Conservation (phyloP, 2,329 filamentous ascomycete genomes). For the Aspergillus chevalieri region DNA sequence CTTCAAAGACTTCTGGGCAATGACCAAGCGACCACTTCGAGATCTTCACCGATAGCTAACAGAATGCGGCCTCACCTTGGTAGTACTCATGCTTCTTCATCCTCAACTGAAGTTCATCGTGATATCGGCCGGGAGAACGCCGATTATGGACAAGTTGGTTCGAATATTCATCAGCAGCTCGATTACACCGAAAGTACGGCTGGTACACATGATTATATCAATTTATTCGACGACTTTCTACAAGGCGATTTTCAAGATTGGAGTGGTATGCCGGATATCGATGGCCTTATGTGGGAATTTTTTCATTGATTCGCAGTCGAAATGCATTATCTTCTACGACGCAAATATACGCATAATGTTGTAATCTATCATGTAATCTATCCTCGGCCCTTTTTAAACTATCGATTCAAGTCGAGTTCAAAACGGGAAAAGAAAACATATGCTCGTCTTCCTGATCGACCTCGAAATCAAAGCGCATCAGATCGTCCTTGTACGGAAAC, state of each 20-base stretch:
- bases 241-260: constrained; percentile 19
- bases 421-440: constrained; percentile 10
- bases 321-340: background rate
- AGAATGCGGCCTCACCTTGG: background rate
- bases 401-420: background rate
- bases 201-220: constrained; percentile 8
- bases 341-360: background rate
- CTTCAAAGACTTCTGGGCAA: constrained; percentile 18
- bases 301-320: constrained; percentile 9
- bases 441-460: constrained; percentile 31
- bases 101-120: background rate
- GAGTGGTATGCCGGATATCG: constrained; percentile 22
- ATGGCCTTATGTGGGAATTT: constrained; percentile 25
- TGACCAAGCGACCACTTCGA: background rate
- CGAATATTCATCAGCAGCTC: constrained; percentile 7
- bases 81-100: background rate
- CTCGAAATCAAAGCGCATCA: constrained; percentile 52
- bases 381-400: background rate
- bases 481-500: constrained; percentile 50
- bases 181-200: constrained; percentile 15
- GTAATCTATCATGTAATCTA: background rate
- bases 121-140: background rate
- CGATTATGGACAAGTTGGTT: background rate
- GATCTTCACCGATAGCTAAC: background rate
- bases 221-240: constrained; percentile 18